Conservation (phyloP, 169 alveolate genomes). For the Toxoplasma gondii region DNA sequence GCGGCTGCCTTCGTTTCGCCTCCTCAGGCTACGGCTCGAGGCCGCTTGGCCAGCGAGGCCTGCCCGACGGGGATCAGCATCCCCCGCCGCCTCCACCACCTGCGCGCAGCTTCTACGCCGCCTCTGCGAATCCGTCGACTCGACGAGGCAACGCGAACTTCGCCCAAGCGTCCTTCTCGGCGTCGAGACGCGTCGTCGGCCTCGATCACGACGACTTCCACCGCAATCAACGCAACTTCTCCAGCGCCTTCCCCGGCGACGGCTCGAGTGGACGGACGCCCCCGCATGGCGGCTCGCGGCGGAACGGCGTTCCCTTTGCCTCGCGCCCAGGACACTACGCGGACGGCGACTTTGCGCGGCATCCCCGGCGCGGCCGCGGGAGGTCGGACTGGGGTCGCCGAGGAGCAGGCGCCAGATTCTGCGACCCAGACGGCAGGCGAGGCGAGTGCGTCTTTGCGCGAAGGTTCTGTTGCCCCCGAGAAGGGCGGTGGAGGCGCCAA, state of each 20-base stretch:
- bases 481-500: too few species aligned
- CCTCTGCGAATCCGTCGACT: not conserved
- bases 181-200: not conserved
- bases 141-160: not conserved
- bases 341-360: not conserved
- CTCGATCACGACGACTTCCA: too few species aligned
- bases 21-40: too few species aligned
- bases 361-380: not conserved
- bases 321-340: not conserved
- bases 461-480: too few species aligned
- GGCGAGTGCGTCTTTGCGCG: too few species aligned
- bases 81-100: not conserved
- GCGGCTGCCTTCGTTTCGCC: too few species aligned
- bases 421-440: not conserved
- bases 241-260: not conserved
- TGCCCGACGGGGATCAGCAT: not conserved
- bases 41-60: too few species aligned
- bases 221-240: too few species aligned
- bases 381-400: not conserved
- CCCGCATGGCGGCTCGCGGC: not conserved
- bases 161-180: not conserved
- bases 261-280: not conserved
- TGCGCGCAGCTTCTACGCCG: not conserved
- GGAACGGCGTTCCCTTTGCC: not conserved
- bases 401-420: not conserved